Percentiles rank a stretch among this genome's conserved stretches.
Evolutionary conservation across 306 rosid species (phyloP).

Genomic region (Oemleria cerasiformis): DNA sequence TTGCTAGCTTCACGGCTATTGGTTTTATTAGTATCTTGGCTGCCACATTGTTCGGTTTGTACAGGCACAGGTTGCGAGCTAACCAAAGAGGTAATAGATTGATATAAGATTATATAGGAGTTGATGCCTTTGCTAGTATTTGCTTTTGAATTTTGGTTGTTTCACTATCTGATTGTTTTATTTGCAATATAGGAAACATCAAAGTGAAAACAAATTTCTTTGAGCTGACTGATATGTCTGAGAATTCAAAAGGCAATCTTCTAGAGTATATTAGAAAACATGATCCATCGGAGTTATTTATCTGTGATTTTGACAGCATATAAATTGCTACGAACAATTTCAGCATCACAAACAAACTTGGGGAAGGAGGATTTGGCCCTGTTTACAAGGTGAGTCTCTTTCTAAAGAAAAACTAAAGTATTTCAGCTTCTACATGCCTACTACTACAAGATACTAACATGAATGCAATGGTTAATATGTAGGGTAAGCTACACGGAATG

Average conservation of each 20-base stretch:
- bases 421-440: background rate
- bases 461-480: background rate
- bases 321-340: constrained; percentile 7
- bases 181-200: background rate
- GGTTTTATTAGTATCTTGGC: background rate
- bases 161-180: background rate
- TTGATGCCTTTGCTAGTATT: background rate
- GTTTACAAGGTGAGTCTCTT: constrained; percentile 22
- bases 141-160: background rate
- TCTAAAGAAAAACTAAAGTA: constrained; percentile 3
- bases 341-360: constrained; percentile 21
- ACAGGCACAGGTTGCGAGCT: background rate
- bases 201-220: background rate
- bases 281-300: background rate
- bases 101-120: background rate
- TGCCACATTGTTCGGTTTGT: background rate
- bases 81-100: constrained; percentile 14
- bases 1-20: constrained; percentile 4
- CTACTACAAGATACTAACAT: background rate
- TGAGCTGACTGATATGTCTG: background rate
- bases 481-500: constrained; percentile 32
- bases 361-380: constrained; percentile 32
- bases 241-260: background rate
- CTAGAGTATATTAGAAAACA: background rate
- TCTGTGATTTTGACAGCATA: constrained; percentile 8